Evolutionary conservation across 208 protist species (phyloP).

Genomic region (Phytomonas sp.): DNA sequence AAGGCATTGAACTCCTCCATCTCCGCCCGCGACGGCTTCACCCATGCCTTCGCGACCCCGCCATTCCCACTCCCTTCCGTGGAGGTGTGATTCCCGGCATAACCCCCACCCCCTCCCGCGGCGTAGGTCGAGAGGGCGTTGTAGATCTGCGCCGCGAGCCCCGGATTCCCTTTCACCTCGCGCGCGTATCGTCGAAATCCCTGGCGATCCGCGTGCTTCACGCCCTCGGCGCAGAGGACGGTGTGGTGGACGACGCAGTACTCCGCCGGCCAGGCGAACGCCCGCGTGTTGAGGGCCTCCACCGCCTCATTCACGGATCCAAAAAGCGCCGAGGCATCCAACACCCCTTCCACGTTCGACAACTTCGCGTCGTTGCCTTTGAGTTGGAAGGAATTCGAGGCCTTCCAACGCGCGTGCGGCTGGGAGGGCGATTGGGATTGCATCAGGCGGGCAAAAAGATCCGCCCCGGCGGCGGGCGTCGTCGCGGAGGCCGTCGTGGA

Average conservation of each 20-base stretch:
- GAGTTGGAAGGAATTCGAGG: conserved; percentile 37
- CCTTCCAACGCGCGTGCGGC: conserved; percentile 36
- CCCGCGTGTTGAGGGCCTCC: conserved; percentile 56
- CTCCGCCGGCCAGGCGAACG: conserved; percentile 69
- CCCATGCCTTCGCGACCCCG: conserved; percentile 4
- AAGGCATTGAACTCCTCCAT: conserved; percentile 30
- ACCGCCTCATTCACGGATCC: conserved; percentile 38
- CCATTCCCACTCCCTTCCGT: conserved; percentile 6
- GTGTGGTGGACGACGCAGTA: conserved; percentile 71
- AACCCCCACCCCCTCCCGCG: conserved; percentile 11
- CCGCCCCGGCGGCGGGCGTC: conserved; percentile 9
- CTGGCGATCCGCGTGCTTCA: conserved; percentile 50
- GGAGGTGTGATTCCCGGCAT: conserved; percentile 7
- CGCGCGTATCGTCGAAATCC: conserved; percentile 66
- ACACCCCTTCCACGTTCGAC: conserved; percentile 30
- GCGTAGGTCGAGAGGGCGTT: conserved; percentile 16
- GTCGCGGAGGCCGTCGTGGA: conserved; percentile 9
- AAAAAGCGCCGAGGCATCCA: conserved; percentile 63
- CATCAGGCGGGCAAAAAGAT: conserved; percentile 13
- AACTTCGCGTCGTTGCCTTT: conserved; percentile 75
- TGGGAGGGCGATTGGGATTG: conserved; percentile 31
- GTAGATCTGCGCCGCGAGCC: conserved; percentile 23
- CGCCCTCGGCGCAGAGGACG: conserved; percentile 53
- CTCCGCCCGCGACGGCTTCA: conserved; percentile 21
- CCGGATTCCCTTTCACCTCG: conserved; percentile 53